Percentiles rank a stretch among this genome's conserved stretches.
Conservation (phyloP, 1,139 yeast species). For the Candida sanyaensis region DNA sequence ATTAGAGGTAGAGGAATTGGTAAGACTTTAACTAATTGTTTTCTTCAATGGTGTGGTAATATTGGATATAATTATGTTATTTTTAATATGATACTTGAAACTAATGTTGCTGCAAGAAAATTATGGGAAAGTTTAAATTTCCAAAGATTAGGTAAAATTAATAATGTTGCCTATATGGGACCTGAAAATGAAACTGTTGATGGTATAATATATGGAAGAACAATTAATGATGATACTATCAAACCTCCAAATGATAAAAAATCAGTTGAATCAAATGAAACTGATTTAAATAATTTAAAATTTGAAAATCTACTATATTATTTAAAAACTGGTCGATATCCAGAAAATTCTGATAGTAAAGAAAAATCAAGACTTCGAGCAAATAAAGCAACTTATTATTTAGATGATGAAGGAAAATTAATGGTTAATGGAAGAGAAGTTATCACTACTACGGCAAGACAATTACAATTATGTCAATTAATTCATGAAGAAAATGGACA, state of each 20-base stretch:
- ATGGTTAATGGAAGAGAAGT: conserved; percentile 83
- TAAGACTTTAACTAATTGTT: conserved; percentile 77
- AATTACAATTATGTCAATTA: conserved; percentile 72
- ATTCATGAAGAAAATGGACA: conserved; percentile 64
- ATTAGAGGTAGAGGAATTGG: conserved; percentile 95
- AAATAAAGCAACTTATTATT: conserved; percentile 74
- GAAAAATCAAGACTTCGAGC: conserved; percentile 86
- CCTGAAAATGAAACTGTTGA: conserved; percentile 85
- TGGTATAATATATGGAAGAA: conserved; percentile 69
- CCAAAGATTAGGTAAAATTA: conserved; percentile 73
- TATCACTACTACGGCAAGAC: conserved; percentile 71
- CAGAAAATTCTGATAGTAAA: conserved; percentile 75
- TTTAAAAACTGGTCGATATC: conserved; percentile 83
- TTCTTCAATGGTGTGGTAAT: conserved; percentile 86
- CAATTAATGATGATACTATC: conserved; percentile 50
- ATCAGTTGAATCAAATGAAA: conserved; percentile 60
- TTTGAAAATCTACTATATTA: conserved; percentile 81
- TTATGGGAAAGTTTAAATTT: conserved; percentile 82
- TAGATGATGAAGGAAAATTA: conserved; percentile 53
- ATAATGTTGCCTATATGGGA: conserved; percentile 83
- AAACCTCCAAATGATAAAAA: conserved; percentile 48
- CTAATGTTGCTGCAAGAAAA: conserved; percentile 78
- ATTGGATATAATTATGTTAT: conserved; percentile 84
- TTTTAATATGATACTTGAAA: conserved; percentile 85
- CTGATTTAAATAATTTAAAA: conserved; percentile 28